Base-by-base conservation (phyloP, 768 basidiomycete genomes). In the Chalciporus pseudorubinellus region DNA sequence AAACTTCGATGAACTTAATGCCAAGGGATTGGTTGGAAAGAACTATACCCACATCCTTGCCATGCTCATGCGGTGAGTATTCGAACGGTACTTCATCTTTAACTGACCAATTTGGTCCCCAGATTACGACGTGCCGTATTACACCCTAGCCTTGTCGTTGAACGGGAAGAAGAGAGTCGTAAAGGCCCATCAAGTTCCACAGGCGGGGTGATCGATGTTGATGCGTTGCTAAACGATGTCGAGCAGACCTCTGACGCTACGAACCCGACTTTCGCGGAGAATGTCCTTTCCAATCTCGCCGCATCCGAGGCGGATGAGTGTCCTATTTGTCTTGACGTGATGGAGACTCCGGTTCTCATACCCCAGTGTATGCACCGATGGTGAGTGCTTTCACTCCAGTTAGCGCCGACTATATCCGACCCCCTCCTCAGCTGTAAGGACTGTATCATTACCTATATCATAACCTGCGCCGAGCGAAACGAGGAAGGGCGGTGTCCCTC, bases 71-170 rank as follows among this genome's bases (percentile, higher is more conserved):
- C 81, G 86, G 92, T 92, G 49, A 21, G 79, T 70, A 24, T 16
- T 50, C 24, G 26, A 45, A 6, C 14, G 16, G 3, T 4, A 48
- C 26, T 40, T 14, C 38, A 18, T 26, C 48, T 12, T 20, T 29
- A 18, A 48, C 46, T 58, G 40, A 65, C 44, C 13, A 39, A n/a
- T 21, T 43, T 31, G 55, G 40, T 14, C 43, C n/a, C 7, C 57
- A 93, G 91, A 53, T 70, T 97, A 24, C 87, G 95, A 28, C 92
- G 93, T 49, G 94, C 94, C 9, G 94, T 97, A 4, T 77, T 97
- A 19, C 95, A 98, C 64, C 92, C 95, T 0, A 80, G 80, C 54
- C 81, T 98, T 20, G 92, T 97, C 9, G 71, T 89, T 10, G 78
- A 78, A 10, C 67, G 72, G 6, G 74, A 82, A 22, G 72, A 74